Percentiles rank a stretch among this genome's conserved stretches.
Conservation (phyloP, 805 yeast species). For the Yamadazyma ubonensis region DNA sequence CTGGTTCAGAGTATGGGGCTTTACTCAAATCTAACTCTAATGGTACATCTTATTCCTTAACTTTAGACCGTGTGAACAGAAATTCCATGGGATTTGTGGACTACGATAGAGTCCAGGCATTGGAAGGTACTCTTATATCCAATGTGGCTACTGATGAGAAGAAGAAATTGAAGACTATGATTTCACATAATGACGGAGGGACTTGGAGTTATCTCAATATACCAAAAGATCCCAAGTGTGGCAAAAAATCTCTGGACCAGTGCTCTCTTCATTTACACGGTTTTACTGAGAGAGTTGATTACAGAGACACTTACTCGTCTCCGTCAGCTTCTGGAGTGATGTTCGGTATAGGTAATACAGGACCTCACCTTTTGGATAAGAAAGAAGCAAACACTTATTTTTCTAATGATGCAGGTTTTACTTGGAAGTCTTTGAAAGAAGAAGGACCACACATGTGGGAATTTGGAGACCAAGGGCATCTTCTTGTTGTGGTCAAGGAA, state of each 20-base stretch:
- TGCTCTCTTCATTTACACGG: conserved; percentile 90
- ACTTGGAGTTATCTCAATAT: conserved; percentile 75
- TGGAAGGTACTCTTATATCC: conserved; percentile 81
- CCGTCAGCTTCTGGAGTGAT: conserved; percentile 86
- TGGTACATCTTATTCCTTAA: conserved; percentile 79
- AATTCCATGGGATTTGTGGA: conserved; percentile 76
- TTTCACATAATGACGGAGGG: conserved; percentile 89
- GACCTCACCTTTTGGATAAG: conserved; percentile 53
- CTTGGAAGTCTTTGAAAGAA: conserved; percentile 78
- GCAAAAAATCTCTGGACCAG: conserved; percentile 47
- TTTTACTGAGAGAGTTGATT: conserved; percentile 80
- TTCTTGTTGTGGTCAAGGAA: conserved; percentile 68
- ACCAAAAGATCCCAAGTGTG: too few species aligned
- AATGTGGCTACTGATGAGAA: conserved; percentile 62
- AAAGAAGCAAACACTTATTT: conserved; percentile 61
- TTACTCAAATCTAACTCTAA: conserved; percentile 85
- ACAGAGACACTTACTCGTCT: conserved; percentile 83
- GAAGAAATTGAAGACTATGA: conserved; percentile 65
- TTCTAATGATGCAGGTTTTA: conserved; percentile 85
- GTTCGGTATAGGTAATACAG: conserved; percentile 94
- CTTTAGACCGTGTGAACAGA: conserved; percentile 73
- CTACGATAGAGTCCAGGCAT: conserved; percentile 75
- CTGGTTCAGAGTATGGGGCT: conserved; percentile 66
- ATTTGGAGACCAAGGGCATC: conserved; percentile 91
- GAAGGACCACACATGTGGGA: conserved; percentile 92